phyloP scores from a whole-genome alignment of 495 filamentous ascomycete species.

The Hyaloscypha bicolor region DNA sequence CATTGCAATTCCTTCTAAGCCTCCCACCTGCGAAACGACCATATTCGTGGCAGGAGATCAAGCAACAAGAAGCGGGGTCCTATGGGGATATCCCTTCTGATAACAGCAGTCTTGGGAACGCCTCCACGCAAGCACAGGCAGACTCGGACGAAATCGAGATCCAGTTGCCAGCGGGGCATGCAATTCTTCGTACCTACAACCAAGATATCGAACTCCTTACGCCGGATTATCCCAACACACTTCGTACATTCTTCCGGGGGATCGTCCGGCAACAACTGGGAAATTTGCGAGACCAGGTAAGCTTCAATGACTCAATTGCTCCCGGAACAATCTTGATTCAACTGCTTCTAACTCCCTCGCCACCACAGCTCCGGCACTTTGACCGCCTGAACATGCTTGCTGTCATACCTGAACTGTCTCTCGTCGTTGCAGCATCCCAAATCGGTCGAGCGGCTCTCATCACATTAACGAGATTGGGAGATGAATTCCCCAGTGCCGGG shows the following conservation, averaged over 20 bases:
- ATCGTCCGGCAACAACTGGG: background rate
- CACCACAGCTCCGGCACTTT: background rate
- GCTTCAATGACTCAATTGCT: too few relatives aligned
- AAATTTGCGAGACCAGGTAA: background rate
- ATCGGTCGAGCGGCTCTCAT: constrained; percentile 76
- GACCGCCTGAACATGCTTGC: constrained; percentile 78
- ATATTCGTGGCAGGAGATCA: background rate
- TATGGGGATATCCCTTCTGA: background rate
- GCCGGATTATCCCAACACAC: constrained; percentile 23
- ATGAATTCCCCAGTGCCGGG: constrained; percentile 4
- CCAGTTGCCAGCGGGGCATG: constrained; percentile 3
- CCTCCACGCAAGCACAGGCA: background rate
- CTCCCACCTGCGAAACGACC: background rate
- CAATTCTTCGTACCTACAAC: constrained; percentile 61
- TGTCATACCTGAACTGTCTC: constrained; percentile 75
- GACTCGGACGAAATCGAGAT: background rate
- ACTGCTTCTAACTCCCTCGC: too few relatives aligned
- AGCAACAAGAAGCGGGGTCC: background rate
- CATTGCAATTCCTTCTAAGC: background rate
- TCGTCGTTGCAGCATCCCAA: constrained; percentile 74
- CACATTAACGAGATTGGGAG: constrained; percentile 57
- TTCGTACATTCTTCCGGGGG: background rate
- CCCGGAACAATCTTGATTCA: too few relatives aligned
- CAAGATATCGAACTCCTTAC: constrained; percentile 60
- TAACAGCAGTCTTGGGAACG: background rate